Evolutionary conservation across 164 flowering plant species (phyloP).

Genomic region (Liquidambar formosana): DNA sequence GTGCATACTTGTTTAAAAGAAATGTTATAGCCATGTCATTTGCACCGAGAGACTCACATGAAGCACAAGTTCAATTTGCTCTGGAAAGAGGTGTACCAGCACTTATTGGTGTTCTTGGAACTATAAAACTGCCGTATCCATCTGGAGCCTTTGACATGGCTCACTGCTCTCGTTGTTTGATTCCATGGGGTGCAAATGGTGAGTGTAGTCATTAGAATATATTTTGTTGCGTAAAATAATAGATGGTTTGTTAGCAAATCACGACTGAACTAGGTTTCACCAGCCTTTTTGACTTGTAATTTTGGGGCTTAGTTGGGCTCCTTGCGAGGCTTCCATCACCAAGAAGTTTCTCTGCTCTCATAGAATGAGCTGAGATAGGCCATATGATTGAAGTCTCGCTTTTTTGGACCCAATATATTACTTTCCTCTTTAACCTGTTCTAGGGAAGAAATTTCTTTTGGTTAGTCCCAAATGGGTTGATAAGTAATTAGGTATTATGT

Average conservation of each 20-base stretch:
- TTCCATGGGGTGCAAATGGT: slow-evolving; percentile 56
- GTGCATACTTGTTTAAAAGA: slow-evolving; percentile 48
- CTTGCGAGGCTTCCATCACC: not conserved
- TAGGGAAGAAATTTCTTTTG: not conserved
- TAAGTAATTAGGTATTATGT: not conserved
- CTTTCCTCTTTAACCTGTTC: not conserved
- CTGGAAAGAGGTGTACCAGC: slow-evolving; percentile 59
- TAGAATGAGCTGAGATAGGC: too few relatives aligned
- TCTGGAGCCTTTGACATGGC: slow-evolving; percentile 52
- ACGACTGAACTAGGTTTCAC: not conserved
- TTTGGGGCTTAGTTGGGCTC: not conserved
- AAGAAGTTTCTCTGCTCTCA: too few relatives aligned
- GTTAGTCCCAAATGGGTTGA: not conserved
- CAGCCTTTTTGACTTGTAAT: not conserved
- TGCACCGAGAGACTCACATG: slow-evolving; percentile 60
- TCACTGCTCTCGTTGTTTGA: slow-evolving; percentile 52
- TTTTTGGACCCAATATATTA: not conserved
- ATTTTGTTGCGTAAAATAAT: not conserved
- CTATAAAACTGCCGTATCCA: slow-evolving; percentile 50
- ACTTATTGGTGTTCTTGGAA: slow-evolving; percentile 52
- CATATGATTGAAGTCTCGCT: not conserved
- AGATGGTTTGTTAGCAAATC: not conserved
- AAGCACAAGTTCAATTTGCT: slow-evolving; percentile 55
- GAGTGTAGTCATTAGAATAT: slow-evolving; percentile 8
- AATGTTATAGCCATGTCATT: slow-evolving; percentile 58